Conservation (phyloP, 2,329 filamentous ascomycete genomes). For the Sclerotinia spermophila region DNA sequence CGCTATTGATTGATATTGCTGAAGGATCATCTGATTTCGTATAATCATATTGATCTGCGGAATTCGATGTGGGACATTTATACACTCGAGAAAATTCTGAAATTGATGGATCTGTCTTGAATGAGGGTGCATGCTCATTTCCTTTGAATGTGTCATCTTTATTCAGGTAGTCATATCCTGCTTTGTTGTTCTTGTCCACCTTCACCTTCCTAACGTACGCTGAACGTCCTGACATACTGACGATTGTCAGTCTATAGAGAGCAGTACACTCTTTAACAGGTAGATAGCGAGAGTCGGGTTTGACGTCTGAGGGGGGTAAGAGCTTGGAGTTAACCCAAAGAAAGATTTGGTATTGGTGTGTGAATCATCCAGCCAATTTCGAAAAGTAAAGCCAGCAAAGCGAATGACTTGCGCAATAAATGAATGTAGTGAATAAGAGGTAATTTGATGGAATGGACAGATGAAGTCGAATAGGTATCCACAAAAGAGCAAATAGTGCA, state of each 20-base stretch:
- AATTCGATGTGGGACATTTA: background rate
- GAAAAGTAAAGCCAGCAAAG: background rate
- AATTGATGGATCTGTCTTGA: conserved; percentile 14
- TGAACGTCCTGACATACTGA: conserved; percentile 55
- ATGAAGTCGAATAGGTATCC: background rate
- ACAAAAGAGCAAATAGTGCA: background rate
- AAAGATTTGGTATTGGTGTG: background rate
- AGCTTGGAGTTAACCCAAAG: background rate
- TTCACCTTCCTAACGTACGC: conserved; percentile 56
- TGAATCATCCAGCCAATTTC: background rate
- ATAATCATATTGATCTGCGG: conserved; percentile 4
- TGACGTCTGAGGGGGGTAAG: background rate
- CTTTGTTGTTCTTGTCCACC: conserved; percentile 40
- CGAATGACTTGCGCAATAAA: background rate
- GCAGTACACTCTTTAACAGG: background rate
- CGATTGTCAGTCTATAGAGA: background rate
- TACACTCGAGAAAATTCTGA: background rate
- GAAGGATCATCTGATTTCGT: background rate
- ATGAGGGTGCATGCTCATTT: background rate
- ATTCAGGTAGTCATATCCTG: conserved; percentile 13
- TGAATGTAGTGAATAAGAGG: background rate
- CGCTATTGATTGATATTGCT: conserved; percentile 4
- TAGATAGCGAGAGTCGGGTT: background rate
- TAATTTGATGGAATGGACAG: background rate
- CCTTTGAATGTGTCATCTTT: conserved; percentile 10